Conservation (phyloP, 805 yeast genomes). For the Hagleromyces aurorensis region DNA sequence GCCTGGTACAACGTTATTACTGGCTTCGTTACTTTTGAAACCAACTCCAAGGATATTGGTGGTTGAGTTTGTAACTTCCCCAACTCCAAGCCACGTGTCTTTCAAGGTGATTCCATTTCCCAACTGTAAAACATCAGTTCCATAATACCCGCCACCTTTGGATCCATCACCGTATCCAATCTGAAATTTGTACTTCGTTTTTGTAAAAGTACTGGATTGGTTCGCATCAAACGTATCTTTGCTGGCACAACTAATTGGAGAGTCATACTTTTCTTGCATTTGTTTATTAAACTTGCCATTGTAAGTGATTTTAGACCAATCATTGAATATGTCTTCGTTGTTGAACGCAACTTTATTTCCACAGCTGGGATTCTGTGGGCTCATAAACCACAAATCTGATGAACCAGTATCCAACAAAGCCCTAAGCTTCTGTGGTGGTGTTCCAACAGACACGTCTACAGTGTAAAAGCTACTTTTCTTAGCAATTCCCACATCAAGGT, state of each 20-base stretch:
- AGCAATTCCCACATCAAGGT: constrained; percentile 29
- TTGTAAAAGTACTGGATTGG: constrained; percentile 44
- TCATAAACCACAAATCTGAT: constrained; percentile 40
- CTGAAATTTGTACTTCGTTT: constrained; percentile 66
- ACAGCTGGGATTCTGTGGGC: constrained; percentile 26
- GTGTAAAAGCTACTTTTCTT: constrained; percentile 40
- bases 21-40: constrained; percentile 55
- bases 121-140: constrained; percentile 27
- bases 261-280: no score
- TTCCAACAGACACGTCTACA: constrained; percentile 36
- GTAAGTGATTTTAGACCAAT: no score
- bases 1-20: constrained; percentile 31
- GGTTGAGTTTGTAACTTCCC: no score
- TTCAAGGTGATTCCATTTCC: no score
- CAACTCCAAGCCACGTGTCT: no score
- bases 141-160: constrained; percentile 47
- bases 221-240: constrained; percentile 6
- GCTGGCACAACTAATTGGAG: constrained; percentile 2
- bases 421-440: constrained; percentile 35
- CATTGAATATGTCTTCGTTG: no score
- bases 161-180: constrained; percentile 47
- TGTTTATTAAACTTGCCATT: no score
- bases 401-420: constrained; percentile 43
- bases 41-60: constrained; percentile 46
- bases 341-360: no score